Base-by-base conservation (phyloP, 768 basidiomycete genomes). In the Boletellus ananas region DNA sequence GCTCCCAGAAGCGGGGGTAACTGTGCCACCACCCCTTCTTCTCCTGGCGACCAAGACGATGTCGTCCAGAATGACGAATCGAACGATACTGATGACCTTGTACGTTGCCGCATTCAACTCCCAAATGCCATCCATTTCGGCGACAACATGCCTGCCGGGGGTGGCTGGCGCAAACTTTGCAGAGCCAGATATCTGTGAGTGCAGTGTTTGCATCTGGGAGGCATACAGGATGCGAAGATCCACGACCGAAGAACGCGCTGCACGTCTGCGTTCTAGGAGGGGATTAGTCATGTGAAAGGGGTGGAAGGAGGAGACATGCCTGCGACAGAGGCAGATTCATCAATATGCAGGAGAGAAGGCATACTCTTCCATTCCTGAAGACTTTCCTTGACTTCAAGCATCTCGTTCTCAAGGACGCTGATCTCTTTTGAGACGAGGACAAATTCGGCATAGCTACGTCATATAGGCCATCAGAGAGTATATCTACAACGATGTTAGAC, bases 341-440 rank as follows among this genome's bases (percentile, higher is more conserved):
- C 89, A 50, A 97, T 87, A 56, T 94, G 91, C 16, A 99, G 77
- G 17, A 92, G 78, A 7, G 93, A 90, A 0, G 96, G 95, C 80
- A 98, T 93, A 48, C 83, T 83, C 68, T 94, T 94, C 87, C 94
- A 98, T 63, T 99, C 96, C 12, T 89, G 85, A 4, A 98, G 77
- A 6, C 88, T 80, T 48, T 94, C 92, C 67, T 96, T 97, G 66
- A 99, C 81, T 62, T 98, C 94, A 27, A 97, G 79, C 87, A 98
- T 90, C 67, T 97, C 94, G 62, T 94, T 94, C 73, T 99, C 96
- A 23, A 99, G 80, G 1, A 90, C 86, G 23, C 89, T 86, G 47
- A 99, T 95, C 70, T 98, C 96, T 64, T 98, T 98, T 4, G 96
- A 96, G 18, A 99, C 90, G 48, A 87, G 77, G 23, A 99, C 90